Conservation (phyloP, 179 eudicot species). For the Actinidia polygama region DNA sequence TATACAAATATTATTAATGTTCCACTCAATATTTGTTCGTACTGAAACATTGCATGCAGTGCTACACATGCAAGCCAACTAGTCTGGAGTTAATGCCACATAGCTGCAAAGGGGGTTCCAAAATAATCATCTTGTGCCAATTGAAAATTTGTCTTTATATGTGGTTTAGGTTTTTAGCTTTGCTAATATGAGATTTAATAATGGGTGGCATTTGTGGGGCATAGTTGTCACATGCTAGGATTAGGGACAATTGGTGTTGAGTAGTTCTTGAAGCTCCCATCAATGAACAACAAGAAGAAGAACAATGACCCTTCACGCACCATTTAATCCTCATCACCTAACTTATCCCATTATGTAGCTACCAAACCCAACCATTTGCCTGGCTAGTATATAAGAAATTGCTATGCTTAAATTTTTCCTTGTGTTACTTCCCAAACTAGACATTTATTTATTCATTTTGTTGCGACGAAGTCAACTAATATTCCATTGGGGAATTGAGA, state of each 20-base stretch:
- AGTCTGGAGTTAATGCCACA: background rate
- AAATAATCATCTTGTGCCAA: background rate
- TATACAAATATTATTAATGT: no score
- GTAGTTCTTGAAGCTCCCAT: background rate
- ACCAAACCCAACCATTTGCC: background rate
- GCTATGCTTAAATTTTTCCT: no score
- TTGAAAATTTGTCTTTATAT: background rate
- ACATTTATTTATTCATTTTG: no score
- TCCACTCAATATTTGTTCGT: background rate
- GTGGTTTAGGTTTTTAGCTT: background rate
- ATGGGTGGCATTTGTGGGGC: background rate
- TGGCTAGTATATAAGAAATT: no score
- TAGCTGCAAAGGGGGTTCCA: background rate
- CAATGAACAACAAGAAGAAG: background rate
- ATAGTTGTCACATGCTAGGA: constrained; percentile 10
- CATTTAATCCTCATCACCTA: background rate
- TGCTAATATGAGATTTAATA: background rate
- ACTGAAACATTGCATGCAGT: background rate
- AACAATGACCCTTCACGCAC: constrained; percentile 11
- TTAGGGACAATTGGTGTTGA: background rate
- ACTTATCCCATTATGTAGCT: background rate
- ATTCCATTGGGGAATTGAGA: no score
- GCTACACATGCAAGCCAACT: constrained; percentile 16
- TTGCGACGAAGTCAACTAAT: no score
- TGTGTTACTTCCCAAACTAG: no score